Evolutionary conservation across 1,139 yeast genomes (phyloP).

Genomic region (Candida glucosophila): DNA sequence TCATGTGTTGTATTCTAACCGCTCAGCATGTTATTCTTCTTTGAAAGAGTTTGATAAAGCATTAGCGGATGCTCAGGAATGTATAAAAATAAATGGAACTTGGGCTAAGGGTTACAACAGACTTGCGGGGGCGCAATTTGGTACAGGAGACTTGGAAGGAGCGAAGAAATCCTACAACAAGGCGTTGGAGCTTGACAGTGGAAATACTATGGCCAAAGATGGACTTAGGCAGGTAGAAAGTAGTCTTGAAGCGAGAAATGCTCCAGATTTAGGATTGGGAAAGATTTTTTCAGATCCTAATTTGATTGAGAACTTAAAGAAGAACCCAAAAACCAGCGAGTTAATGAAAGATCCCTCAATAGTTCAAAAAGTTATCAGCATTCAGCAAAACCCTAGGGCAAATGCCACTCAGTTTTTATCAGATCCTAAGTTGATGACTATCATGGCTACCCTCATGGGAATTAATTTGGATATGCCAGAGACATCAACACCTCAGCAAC

Average conservation of each 20-base stretch:
- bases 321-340: constrained; percentile 82
- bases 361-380: constrained; percentile 58
- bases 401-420: constrained; percentile 54
- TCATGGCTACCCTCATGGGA: constrained; percentile 83
- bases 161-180: constrained; percentile 65
- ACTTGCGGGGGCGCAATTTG: constrained; percentile 87
- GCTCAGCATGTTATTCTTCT: constrained; percentile 90
- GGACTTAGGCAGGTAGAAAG: constrained; percentile 68
- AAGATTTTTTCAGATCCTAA: constrained; percentile 76
- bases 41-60: constrained; percentile 67
- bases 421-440: constrained; percentile 84
- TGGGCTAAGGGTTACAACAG: constrained; percentile 97
- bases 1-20: constrained; percentile 85
- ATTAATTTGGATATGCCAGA: constrained; percentile 56
- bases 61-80: constrained; percentile 72
- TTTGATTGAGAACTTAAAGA: constrained; percentile 63
- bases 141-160: constrained; percentile 67
- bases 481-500: constrained; percentile 13
- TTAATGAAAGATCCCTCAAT: constrained; percentile 82
- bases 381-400: constrained; percentile 70
- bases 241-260: constrained; percentile 37
- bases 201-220: constrained; percentile 78
- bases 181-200: constrained; percentile 75
- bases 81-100: constrained; percentile 66
- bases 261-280: constrained; percentile 71